Evolutionary conservation across 768 basidiomycete species (phyloP).

Genomic region (Sporobolomyces pararoseus): DNA sequence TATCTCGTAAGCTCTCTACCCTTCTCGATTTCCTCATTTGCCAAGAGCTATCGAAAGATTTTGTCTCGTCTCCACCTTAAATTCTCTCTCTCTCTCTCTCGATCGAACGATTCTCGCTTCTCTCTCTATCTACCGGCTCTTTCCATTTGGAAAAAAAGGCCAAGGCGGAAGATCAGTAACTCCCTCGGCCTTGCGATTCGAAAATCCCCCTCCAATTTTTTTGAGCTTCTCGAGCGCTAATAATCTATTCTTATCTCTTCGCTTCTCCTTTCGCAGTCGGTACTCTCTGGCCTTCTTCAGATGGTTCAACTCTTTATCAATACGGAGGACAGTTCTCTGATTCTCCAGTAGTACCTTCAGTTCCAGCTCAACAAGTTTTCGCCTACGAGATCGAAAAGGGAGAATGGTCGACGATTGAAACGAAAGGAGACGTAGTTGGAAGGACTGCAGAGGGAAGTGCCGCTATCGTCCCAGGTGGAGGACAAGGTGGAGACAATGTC

Average conservation of each 20-base stretch:
- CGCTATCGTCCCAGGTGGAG: conserved; percentile 4
- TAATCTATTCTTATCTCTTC: background rate
- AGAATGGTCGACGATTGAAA: conserved; percentile 11
- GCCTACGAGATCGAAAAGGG: conserved; percentile 21
- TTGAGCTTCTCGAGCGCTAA: too few species aligned
- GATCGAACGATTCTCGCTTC: background rate
- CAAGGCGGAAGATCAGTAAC: too few species aligned
- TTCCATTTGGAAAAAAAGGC: too few species aligned
- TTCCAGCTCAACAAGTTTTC: conserved; percentile 9
- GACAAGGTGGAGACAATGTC: conserved; percentile 25
- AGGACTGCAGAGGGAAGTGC: conserved; percentile 28
- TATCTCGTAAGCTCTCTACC: conserved; percentile 25
- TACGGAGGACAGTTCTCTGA: conserved; percentile 31
- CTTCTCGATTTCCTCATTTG: background rate
- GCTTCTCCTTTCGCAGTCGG: conserved; percentile 31
- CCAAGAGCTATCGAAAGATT: background rate
- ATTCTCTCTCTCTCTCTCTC: background rate
- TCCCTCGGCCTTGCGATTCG: too few species aligned
- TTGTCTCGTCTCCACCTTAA: background rate
- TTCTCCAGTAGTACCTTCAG: conserved; percentile 19
- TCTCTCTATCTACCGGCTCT: too few species aligned
- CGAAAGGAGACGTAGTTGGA: conserved; percentile 20
- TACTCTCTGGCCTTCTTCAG: conserved; percentile 24
- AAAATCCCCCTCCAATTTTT: too few species aligned
- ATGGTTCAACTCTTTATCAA: conserved; percentile 30